Conservation (phyloP, 176 grass and related monocot species). For the Calamus simplicifolius region DNA sequence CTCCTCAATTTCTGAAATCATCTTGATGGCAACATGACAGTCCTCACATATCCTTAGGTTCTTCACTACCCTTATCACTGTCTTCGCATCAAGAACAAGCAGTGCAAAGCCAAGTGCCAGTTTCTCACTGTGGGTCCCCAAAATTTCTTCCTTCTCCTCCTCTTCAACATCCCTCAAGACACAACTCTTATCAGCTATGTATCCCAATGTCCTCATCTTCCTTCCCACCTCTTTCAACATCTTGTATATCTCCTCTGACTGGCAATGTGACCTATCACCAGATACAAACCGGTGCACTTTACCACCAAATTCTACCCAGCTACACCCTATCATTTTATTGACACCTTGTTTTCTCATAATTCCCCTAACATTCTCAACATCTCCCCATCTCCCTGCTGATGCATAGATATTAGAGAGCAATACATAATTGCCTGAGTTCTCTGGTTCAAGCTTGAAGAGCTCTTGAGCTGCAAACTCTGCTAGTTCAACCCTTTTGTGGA, state of each 20-base stretch:
- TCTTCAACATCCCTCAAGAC: neutral
- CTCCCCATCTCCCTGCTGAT: slow-evolving; percentile 8
- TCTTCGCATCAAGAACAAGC: neutral
- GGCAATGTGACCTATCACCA: slow-evolving; percentile 11
- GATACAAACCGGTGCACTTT: slow-evolving; percentile 4
- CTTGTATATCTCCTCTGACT: slow-evolving; percentile 2
- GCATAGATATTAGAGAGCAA: slow-evolving; percentile 23
- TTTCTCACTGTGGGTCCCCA: slow-evolving; percentile 2
- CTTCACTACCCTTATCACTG: slow-evolving; percentile 7
- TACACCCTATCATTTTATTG: slow-evolving; percentile 9
- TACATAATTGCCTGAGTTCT: slow-evolving; percentile 19
- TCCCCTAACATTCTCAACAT: slow-evolving; percentile 4
- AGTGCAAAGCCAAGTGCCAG: neutral
- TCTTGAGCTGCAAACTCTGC: slow-evolving; percentile 12
- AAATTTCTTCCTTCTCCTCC: slow-evolving; percentile 7
- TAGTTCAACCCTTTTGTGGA: neutral
- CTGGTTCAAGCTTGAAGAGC: slow-evolving; percentile 15
- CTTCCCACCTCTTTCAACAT: neutral
- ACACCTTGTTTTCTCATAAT: neutral
- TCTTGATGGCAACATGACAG: slow-evolving; percentile 2
- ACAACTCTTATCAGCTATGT: neutral
- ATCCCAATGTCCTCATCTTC: slow-evolving; percentile 4
- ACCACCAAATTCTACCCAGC: slow-evolving; percentile 12
- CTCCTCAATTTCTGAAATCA: slow-evolving; percentile 1
- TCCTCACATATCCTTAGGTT: slow-evolving; percentile 13